These are phyloP conservation scores for Boletus fagicola DNA, from an alignment of 768 basidiomycete genomes.

Conservation along the genomic window DNA sequence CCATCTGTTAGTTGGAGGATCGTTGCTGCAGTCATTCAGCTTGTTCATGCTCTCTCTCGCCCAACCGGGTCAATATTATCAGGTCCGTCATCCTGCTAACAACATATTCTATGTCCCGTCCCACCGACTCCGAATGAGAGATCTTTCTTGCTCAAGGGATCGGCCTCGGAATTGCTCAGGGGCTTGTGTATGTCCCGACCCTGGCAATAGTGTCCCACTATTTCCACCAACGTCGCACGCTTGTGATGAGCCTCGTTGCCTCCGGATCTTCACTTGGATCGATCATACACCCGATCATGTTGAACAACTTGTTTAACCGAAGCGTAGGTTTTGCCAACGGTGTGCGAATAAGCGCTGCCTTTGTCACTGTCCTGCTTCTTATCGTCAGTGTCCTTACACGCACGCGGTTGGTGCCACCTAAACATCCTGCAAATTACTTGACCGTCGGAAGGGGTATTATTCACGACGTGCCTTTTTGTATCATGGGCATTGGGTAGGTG, in stretches of 20 bases:
- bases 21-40: conserved; percentile 41
- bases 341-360: conserved; percentile 47
- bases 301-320: conserved; percentile 27
- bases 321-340: conserved; percentile 42
- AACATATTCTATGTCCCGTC: neutral
- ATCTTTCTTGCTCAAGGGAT: conserved; percentile 52
- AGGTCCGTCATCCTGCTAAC: conserved; percentile 29
- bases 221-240: conserved; percentile 40
- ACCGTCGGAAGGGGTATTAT: conserved; percentile 15
- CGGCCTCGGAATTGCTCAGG: conserved; percentile 44
- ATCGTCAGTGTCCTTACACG: conserved; percentile 33
- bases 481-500: conserved; percentile 24
- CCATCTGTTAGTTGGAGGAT: conserved; percentile 45
- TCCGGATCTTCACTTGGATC: conserved; percentile 37
- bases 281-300: conserved; percentile 30
- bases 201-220: conserved; percentile 45
- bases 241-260: conserved; percentile 45
- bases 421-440: conserved; percentile 14
- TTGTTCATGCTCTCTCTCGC: conserved; percentile 47
- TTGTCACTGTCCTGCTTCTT: conserved; percentile 39
- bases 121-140: conserved; percentile 21
- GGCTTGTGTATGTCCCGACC: conserved; percentile 46
- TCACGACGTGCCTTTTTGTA: conserved; percentile 17
- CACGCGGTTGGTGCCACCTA: conserved; percentile 40
- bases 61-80: conserved; percentile 42